These are phyloP conservation scores for Oryza punctata DNA, from an alignment of 176 grass and related monocot species.

Conservation along the genomic window DNA sequence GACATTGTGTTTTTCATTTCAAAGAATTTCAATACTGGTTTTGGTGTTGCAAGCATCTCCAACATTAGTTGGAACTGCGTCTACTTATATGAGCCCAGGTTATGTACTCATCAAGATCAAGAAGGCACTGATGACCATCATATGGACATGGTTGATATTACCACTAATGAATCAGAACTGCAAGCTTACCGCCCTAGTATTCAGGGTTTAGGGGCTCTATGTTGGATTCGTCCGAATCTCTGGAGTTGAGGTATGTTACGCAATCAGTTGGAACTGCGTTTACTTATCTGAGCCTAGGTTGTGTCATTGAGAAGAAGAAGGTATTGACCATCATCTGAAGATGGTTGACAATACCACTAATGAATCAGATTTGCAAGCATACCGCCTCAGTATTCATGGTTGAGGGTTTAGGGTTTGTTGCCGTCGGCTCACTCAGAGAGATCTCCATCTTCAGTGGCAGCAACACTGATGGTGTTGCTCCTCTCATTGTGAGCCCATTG, in stretches of 20 bases:
- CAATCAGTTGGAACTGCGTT: conserved; percentile 6
- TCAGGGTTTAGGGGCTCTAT: no score
- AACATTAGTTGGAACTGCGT: background rate
- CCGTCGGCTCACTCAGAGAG: no score
- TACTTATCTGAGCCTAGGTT: background rate
- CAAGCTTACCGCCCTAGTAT: no score
- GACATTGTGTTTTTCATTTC: background rate
- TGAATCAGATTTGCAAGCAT: background rate
- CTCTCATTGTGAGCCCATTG: no score
- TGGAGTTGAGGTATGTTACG: no score
- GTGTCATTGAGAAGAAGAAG: background rate
- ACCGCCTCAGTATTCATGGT: background rate
- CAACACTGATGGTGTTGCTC: no score
- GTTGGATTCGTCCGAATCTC: no score
- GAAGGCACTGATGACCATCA: no score
- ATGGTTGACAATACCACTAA: background rate
- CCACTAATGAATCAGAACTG: no score
- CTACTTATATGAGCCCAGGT: background rate
- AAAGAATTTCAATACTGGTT: background rate
- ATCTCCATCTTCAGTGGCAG: no score
- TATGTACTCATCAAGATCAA: background rate
- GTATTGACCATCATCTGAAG: background rate
- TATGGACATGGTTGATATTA: conserved; percentile 18
- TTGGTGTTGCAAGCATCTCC: conserved; percentile 5
- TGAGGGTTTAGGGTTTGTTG: background rate